A percentile compares a stretch with the other conserved stretches of the same genome.
Evolutionary conservation across 129 eudicot species (phyloP).

Genomic region (Saposhnikovia divaricata): DNA sequence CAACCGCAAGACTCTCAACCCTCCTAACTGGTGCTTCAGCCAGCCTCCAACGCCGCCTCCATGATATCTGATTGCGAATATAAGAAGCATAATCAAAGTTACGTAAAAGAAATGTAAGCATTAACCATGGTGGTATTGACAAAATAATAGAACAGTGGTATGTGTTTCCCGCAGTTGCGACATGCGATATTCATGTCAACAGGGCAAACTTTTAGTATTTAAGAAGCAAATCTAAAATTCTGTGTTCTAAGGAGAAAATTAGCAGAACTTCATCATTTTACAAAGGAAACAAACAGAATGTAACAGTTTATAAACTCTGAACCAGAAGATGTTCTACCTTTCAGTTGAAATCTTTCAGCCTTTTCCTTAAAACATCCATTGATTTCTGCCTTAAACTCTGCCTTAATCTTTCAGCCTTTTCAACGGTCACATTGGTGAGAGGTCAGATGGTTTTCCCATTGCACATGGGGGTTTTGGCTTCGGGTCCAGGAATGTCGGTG

Average conservation of each 20-base stretch:
- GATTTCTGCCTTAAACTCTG: conserved; percentile 54
- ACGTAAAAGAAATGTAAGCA: neutral
- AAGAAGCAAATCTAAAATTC: neutral
- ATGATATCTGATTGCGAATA: neutral
- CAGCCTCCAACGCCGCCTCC: too few species aligned
- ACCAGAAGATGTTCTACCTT: neutral
- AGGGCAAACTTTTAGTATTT: neutral
- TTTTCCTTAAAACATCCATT: conserved; percentile 44
- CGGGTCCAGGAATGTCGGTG: too few species aligned
- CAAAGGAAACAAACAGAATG: neutral
- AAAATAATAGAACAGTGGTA: neutral
- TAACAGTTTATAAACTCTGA: neutral
- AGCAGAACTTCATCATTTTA: neutral
- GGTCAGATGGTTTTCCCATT: too few species aligned
- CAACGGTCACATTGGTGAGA: too few species aligned
- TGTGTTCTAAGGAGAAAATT: neutral
- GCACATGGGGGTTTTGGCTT: too few species aligned
- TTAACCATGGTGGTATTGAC: neutral
- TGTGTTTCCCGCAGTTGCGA: neutral
- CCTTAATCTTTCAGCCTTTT: too few species aligned
- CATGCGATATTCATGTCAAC: neutral
- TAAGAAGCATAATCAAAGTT: neutral
- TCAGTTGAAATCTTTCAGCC: conserved; percentile 53
- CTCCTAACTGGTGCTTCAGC: too few species aligned
- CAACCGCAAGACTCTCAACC: too few species aligned